Evolutionary conservation across 2,329 filamentous ascomycete species (phyloP), one percentile per base, ranked within the genome.

Genomic region (Trichoderma sp.): DNA sequence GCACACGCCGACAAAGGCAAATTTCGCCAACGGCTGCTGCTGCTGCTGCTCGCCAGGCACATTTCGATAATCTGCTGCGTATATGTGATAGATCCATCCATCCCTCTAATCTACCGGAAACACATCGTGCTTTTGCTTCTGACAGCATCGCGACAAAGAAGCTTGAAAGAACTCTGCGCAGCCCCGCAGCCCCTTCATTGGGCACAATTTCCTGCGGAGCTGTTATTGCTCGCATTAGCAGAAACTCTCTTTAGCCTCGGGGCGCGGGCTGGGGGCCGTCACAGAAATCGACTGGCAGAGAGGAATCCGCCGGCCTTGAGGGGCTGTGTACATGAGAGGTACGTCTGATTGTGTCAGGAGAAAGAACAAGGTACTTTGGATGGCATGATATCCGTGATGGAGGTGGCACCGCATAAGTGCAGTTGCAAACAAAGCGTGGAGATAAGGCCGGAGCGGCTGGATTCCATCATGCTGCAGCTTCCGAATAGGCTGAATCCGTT

Each of bases 381-480:
- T 63, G 45, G 52, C 61, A 54, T 25, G 35, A 45, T 34, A 13
- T 35, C 22, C 53, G 29, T 34, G 45, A 56, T 42, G 35, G 27
- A 42, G 35, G 61, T 56, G 50, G n/a, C 61, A 56, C 61, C 29
- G 61, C 61, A 56, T 42, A 29, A 45, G 37, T 54, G 61, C 61
- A 64, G 61, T 34, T 29, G 45, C 52, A 64, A 64, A 64, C 61
- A 45, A 15, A 1, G 10, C 57, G 12, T 57, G 53, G 34, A 13
- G 53, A 57, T 37, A 57, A 37, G 19, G 19, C 19, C 29, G 52
- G 52, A 34, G 52, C 52, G n/a, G 32, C 22, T 27, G 19, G 34
- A 54, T n/a, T 54, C 17, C 9, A 12, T 34, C 37, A 32, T 35
- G 32, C 15, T 35, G n/a, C 53, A 34, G 29, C 8, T 5, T 19